phyloP scores from a whole-genome alignment of 2,329 filamentous ascomycete species.

The Hypoxylon sp. region DNA sequence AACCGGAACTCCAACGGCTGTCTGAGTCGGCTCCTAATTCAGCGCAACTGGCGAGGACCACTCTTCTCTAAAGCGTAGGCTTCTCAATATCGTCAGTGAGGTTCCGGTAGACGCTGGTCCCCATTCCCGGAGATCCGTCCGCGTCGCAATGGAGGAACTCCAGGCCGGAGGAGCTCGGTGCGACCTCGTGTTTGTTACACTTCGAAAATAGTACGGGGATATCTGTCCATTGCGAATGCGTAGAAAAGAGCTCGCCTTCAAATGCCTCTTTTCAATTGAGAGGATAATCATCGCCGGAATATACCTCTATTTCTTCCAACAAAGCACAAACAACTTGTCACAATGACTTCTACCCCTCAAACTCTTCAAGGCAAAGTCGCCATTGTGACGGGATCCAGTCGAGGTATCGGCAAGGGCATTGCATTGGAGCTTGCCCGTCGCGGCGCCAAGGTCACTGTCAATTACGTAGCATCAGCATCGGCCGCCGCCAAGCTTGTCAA shows the following conservation, averaged over 20 bases:
- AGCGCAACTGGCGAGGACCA: no score
- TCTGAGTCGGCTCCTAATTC: no score
- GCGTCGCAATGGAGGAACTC: not conserved
- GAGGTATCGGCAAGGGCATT: constrained; percentile 29
- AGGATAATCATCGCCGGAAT: not conserved
- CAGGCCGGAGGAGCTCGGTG: not conserved
- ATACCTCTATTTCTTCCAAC: not conserved
- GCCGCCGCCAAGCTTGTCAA: constrained; percentile 15
- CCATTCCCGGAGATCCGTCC: not conserved
- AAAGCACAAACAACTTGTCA: not conserved
- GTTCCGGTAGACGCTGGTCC: not conserved
- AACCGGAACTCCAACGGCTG: constrained; percentile 9
- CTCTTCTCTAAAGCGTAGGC: no score
- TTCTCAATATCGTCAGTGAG: not conserved
- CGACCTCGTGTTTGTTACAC: not conserved
- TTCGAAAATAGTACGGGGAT: not conserved
- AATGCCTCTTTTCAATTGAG: not conserved
- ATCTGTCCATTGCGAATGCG: not conserved
- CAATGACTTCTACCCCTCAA: constrained; percentile 14
- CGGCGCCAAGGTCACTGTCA: constrained; percentile 28
- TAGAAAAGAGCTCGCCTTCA: constrained; percentile 8
- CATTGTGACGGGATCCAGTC: constrained; percentile 26
- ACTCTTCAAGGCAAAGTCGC: constrained; percentile 26
- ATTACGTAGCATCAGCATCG: constrained; percentile 19
- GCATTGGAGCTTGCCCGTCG: constrained; percentile 25